Evolutionary conservation across 495 filamentous ascomycete genomes (phyloP).

Genomic region (Neurospora cerealis): DNA sequence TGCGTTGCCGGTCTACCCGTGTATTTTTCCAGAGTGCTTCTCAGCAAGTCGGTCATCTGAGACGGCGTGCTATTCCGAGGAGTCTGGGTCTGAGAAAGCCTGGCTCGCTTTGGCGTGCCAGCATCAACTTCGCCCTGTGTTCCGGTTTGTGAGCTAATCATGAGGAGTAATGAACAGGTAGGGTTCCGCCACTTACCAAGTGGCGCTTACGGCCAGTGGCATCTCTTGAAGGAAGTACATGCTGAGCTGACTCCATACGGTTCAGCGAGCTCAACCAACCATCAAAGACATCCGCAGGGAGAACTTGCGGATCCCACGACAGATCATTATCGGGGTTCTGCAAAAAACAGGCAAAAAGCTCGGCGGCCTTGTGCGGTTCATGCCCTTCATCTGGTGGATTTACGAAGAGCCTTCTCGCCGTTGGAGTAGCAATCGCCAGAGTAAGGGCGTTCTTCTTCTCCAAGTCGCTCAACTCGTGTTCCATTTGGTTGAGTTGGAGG

Average conservation of each 20-base stretch:
- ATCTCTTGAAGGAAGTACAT: slow-evolving; percentile 1
- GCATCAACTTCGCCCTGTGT: slow-evolving; percentile 22
- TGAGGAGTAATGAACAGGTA: slow-evolving; percentile 1
- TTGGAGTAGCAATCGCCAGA: slow-evolving; percentile 15
- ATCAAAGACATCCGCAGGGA: slow-evolving; percentile 30
- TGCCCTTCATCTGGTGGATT: slow-evolving; percentile 15
- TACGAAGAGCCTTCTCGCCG: slow-evolving; percentile 22
- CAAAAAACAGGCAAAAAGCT: slow-evolving; percentile 26
- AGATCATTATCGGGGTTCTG: slow-evolving; percentile 20
- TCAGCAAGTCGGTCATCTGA: slow-evolving; percentile 18
- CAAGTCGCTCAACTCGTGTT: slow-evolving; percentile 15
- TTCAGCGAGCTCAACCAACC: slow-evolving; percentile 15
- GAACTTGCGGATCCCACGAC: slow-evolving; percentile 21
- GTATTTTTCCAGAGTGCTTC: slow-evolving; percentile 8
- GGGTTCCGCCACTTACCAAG: slow-evolving; percentile 19
- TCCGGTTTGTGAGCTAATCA: neutral
- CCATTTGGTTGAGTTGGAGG: slow-evolving; percentile 18
- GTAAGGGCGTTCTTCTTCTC: slow-evolving; percentile 33
- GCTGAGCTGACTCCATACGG: neutral
- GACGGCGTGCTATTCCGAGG: slow-evolving; percentile 1
- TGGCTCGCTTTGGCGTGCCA: slow-evolving; percentile 15
- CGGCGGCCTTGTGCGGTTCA: slow-evolving; percentile 25
- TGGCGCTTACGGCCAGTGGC: slow-evolving; percentile 26
- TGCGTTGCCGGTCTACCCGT: neutral
- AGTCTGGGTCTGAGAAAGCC: slow-evolving; percentile 7